Conservation (phyloP, 1,139 yeast species). For the Scheffersomyces insectosa region DNA sequence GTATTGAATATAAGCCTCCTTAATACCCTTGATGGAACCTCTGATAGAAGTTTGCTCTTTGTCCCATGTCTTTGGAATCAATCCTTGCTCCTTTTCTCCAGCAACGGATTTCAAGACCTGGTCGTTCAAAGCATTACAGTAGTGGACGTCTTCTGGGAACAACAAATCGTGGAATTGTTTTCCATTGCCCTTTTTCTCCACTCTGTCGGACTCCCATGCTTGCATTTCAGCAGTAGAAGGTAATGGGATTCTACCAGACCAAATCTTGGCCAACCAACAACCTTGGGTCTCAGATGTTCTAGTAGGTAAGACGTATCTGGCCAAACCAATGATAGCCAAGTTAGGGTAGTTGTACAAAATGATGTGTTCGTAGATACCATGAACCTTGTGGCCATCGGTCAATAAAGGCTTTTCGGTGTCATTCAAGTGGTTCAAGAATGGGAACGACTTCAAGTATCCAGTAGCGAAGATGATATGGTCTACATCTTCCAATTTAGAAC, state of each 20-base stretch:
- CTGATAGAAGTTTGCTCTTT: constrained; percentile 33
- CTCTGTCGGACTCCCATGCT: constrained; percentile 36
- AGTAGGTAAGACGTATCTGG: constrained; percentile 57
- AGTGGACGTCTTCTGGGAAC: constrained; percentile 52
- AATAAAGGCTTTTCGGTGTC: constrained; percentile 30
- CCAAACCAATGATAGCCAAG: constrained; percentile 52
- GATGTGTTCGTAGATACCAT: constrained; percentile 53
- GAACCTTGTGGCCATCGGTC: constrained; percentile 46
- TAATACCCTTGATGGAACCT: constrained; percentile 32
- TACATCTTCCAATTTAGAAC: constrained; percentile 30
- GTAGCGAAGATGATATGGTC: constrained; percentile 64
- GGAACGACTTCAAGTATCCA: constrained; percentile 44
- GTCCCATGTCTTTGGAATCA: constrained; percentile 40
- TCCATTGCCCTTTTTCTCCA: constrained; percentile 36
- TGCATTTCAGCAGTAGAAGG: constrained; percentile 46
- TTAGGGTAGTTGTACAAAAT: constrained; percentile 57
- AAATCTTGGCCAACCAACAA: constrained; percentile 54
- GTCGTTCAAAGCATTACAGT: constrained; percentile 36
- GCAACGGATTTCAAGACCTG: constrained; percentile 33
- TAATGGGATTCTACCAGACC: constrained; percentile 45
- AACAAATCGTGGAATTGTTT: constrained; percentile 44
- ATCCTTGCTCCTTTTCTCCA: constrained; percentile 24
- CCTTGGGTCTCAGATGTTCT: constrained; percentile 62
- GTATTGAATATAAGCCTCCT: constrained; percentile 37
- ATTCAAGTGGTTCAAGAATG: constrained; percentile 10